Conservation (phyloP, 2,329 filamentous ascomycete genomes). For the Thielaviopsis punctulata region DNA sequence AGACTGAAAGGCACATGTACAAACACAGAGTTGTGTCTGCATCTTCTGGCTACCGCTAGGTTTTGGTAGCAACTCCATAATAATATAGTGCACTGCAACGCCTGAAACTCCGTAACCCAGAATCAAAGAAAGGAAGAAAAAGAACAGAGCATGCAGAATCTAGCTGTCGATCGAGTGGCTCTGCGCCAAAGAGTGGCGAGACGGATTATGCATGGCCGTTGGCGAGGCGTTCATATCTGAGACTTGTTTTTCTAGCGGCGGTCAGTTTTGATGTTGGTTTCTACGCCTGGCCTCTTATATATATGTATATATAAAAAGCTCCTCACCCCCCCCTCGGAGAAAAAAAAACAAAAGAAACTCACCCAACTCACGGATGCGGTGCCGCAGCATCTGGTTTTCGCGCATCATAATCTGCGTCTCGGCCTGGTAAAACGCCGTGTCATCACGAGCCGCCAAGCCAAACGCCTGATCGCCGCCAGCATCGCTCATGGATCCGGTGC, state of each 20-base stretch:
- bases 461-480: conserved; percentile 41
- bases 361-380: conserved; percentile 59
- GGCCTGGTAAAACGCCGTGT: conserved; percentile 65
- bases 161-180: background rate
- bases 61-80: background rate
- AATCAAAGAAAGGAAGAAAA: background rate
- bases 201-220: conserved; percentile 27
- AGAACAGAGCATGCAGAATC: background rate
- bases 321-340: no score
- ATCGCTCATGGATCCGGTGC: conserved; percentile 38
- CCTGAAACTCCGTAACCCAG: background rate
- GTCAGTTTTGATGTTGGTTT: background rate
- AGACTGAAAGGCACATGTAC: background rate
- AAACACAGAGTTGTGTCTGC: background rate
- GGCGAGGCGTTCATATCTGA: conserved; percentile 23
- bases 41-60: no score
- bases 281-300: no score
- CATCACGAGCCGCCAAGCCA: conserved; percentile 44
- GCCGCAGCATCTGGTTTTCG: conserved; percentile 69
- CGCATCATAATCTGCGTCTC: conserved; percentile 62
- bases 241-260: conserved; percentile 30
- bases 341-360: conserved; percentile 16
- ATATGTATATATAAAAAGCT: no score
- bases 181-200: conserved; percentile 31
- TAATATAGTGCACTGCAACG: background rate